A percentile compares a stretch with the other conserved stretches of the same genome.
These are phyloP conservation scores for Talaromyces atroroseus DNA, from an alignment of 2,329 filamentous ascomycete genomes.

Conservation along the genomic window DNA sequence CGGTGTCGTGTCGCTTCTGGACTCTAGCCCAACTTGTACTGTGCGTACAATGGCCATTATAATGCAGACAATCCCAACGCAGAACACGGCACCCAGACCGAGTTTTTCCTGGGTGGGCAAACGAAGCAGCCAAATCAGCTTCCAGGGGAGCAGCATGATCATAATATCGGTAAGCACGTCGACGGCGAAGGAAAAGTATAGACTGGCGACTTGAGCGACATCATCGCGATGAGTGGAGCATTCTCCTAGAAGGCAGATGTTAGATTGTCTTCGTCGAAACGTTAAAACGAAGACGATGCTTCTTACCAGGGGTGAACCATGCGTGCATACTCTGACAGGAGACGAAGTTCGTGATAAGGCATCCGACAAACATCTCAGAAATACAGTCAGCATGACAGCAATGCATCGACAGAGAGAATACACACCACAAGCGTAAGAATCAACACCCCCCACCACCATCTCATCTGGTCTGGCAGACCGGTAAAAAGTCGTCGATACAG, in stretches of 20 bases:
- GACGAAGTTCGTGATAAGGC: slow-evolving; percentile 31
- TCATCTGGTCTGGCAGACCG: slow-evolving; percentile 28
- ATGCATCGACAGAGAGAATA: neutral
- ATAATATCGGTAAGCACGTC: slow-evolving; percentile 34
- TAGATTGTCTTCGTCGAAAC: neutral
- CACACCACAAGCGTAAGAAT: slow-evolving; percentile 31
- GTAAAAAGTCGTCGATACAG: slow-evolving; percentile 35
- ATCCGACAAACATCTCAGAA: slow-evolving; percentile 35
- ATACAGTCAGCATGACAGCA: neutral
- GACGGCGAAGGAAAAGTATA: slow-evolving; percentile 32
- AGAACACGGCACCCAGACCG: slow-evolving; percentile 25
- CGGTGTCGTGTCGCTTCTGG: slow-evolving; percentile 21
- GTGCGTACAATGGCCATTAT: slow-evolving; percentile 24
- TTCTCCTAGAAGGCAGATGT: slow-evolving; percentile 13
- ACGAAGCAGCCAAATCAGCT: slow-evolving; percentile 32
- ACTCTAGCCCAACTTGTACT: slow-evolving; percentile 28
- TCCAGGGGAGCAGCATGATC: slow-evolving; percentile 35
- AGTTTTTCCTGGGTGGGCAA: slow-evolving; percentile 30
- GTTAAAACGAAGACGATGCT: neutral
- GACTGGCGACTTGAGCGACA: slow-evolving; percentile 26
- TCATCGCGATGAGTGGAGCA: slow-evolving; percentile 26
- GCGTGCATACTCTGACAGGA: slow-evolving; percentile 31
- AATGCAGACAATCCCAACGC: slow-evolving; percentile 24
- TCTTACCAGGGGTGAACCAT: slow-evolving; percentile 27
- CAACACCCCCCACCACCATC: slow-evolving; percentile 34